These are phyloP conservation scores for Xanthoconium purpureum DNA, from an alignment of 768 basidiomycete species.

Conservation along the genomic window DNA sequence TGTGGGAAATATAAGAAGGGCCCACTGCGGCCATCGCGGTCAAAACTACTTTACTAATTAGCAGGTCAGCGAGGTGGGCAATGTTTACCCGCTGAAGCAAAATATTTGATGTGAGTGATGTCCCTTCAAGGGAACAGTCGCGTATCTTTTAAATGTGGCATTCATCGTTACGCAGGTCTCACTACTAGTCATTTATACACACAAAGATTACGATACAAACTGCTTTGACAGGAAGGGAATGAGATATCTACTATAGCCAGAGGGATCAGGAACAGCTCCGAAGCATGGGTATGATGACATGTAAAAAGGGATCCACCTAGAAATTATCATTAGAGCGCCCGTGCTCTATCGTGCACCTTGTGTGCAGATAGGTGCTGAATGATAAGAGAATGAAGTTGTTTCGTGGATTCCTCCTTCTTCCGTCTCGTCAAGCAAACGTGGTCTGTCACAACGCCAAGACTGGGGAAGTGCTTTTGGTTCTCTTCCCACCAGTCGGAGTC, in stretches of 20 bases:
- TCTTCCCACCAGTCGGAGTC: slow-evolving; percentile 22
- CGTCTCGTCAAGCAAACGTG: slow-evolving; percentile 20
- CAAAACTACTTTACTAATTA: too few relatives aligned
- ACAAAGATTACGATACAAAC: background rate
- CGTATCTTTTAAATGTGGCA: background rate
- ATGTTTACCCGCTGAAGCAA: too few relatives aligned
- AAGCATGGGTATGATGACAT: background rate
- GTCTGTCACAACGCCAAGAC: slow-evolving; percentile 10
- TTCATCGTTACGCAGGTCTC: background rate
- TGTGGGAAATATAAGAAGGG: too few relatives aligned
- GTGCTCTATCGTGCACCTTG: background rate
- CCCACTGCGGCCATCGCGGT: too few relatives aligned
- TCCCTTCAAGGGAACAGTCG: background rate
- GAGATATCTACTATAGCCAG: too few relatives aligned
- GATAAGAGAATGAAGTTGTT: slow-evolving; percentile 14
- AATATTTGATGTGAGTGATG: too few relatives aligned
- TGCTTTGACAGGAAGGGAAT: background rate
- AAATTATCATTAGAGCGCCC: background rate
- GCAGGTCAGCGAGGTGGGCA: too few relatives aligned
- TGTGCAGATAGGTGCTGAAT: slow-evolving; percentile 13
- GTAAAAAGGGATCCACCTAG: background rate
- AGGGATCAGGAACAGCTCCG: too few relatives aligned
- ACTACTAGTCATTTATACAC: background rate
- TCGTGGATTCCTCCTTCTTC: slow-evolving; percentile 17
- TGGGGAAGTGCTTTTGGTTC: slow-evolving; percentile 20